phyloP scores from a whole-genome alignment of 495 filamentous ascomycete genomes.

The Hypoxylon subgilvum region DNA sequence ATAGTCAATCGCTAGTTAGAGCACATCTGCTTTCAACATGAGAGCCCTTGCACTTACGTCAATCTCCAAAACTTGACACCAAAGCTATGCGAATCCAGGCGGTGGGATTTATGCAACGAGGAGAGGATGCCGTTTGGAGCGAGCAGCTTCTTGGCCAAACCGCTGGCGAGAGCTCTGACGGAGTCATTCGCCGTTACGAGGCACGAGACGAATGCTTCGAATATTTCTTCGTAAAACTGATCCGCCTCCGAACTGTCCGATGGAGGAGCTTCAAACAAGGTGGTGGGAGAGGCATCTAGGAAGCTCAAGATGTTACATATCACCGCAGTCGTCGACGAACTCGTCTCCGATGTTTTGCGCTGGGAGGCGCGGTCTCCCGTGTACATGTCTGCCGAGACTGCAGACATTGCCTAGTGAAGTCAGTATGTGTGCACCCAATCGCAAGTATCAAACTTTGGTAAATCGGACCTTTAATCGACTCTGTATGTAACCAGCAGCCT shows the following conservation, averaged over 20 bases:
- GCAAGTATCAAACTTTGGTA: background rate
- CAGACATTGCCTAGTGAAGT: slow-evolving; percentile 47
- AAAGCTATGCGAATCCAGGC: slow-evolving; percentile 48
- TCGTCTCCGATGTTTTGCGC: slow-evolving; percentile 48
- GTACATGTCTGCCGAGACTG: slow-evolving; percentile 50
- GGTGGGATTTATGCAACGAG: slow-evolving; percentile 47
- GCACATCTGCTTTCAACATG: background rate
- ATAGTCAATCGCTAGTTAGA: slow-evolving; percentile 26
- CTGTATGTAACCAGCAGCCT: slow-evolving; percentile 61
- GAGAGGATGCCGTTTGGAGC: slow-evolving; percentile 46
- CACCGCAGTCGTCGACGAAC: slow-evolving; percentile 46
- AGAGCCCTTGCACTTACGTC: slow-evolving; percentile 51
- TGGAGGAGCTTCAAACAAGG: slow-evolving; percentile 49
- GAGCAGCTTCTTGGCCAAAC: slow-evolving; percentile 56
- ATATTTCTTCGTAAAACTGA: slow-evolving; percentile 55
- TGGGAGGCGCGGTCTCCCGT: slow-evolving; percentile 47
- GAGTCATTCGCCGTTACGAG: slow-evolving; percentile 58
- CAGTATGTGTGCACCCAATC: slow-evolving; percentile 19
- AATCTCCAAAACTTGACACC: slow-evolving; percentile 59
- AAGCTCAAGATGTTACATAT: slow-evolving; percentile 60
- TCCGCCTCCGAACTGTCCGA: slow-evolving; percentile 48
- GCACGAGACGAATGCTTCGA: slow-evolving; percentile 58
- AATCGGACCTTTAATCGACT: slow-evolving; percentile 56
- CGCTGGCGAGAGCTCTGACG: slow-evolving; percentile 51
- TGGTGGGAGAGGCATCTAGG: slow-evolving; percentile 57